Evolutionary conservation across 805 yeast genomes (phyloP), one percentile per base, ranked within the genome.

Genomic region (Lipomyces sp.): DNA sequence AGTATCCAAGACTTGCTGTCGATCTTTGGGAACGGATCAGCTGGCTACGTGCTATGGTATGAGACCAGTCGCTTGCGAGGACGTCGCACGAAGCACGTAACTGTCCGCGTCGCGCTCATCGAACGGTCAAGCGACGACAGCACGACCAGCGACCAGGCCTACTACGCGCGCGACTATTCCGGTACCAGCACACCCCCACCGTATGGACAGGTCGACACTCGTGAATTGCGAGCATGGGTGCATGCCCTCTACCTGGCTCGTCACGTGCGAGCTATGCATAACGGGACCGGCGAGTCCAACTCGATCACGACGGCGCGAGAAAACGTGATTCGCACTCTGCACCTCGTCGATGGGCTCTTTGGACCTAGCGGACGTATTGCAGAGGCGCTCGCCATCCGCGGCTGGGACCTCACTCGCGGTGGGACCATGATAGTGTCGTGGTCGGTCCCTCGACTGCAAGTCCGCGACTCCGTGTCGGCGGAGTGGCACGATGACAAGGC

Each of bases 141-240:
- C 51, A 15, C 8, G n/a, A 58, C 61, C 15, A n/a, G 34, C n/a
- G 61, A 58, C 61, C 51, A 15, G 29, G 51, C 30, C 3, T 35
- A 53, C 30, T 42, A 33, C 11, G 54, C 30, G n/a, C 30, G 8
- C n/a, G 15, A 29, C 4, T 51, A 13, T 29, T 51, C 54, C 15
- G 54, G 35, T 5, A 2, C 34, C 15, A 7, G 18, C 54, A 51
- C 54, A 29, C 58, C 32, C 35, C n/a, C 34, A 8, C 35, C 59
- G 1, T 18, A 29, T 7, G 32, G 39, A 24, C 45, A 50, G 53
- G 50, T 39, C 30, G 65, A 60, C 57, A 65, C 65, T n/a, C 60
- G 67, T 34, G 76, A 72, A 24, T 51, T 73, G 34, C 67, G 70
- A 24, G 76, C 76, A 5, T 75, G 78, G 78, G 73, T 66, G 15